Evolutionary conservation across 768 basidiomycete genomes (phyloP).

Genomic region (Collybia nuda): DNA sequence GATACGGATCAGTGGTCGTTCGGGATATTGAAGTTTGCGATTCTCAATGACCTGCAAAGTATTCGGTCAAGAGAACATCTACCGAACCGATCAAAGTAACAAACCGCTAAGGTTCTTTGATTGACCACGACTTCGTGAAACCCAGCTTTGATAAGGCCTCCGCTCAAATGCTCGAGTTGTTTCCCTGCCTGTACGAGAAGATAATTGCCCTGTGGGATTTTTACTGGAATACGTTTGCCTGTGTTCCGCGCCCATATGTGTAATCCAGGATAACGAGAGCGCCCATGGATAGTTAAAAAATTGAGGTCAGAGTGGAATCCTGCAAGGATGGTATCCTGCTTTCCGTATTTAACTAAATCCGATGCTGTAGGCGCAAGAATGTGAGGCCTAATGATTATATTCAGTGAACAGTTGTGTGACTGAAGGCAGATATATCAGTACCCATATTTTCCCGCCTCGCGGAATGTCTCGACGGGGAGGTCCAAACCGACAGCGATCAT

Average conservation of each 20-base stretch:
- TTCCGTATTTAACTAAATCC: slow-evolving; percentile 76
- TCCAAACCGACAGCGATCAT: slow-evolving; percentile 88
- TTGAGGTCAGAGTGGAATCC: slow-evolving; percentile 96
- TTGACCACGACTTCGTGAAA: slow-evolving; percentile 96
- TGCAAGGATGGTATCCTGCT: slow-evolving; percentile 82
- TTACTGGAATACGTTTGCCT: slow-evolving; percentile 86
- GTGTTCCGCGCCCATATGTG: slow-evolving; percentile 96
- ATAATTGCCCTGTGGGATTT: slow-evolving; percentile 78
- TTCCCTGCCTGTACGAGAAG: slow-evolving; percentile 95
- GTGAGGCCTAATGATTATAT: slow-evolving; percentile 52
- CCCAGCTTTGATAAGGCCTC: slow-evolving; percentile 87
- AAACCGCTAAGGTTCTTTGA: slow-evolving; percentile 68
- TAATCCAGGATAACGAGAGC: slow-evolving; percentile 82
- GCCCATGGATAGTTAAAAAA: slow-evolving; percentile 89
- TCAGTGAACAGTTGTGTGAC: background rate
- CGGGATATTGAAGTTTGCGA: slow-evolving; percentile 56
- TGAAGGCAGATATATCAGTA: slow-evolving; percentile 27
- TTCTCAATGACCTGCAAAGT: slow-evolving; percentile 56
- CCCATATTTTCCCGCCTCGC: slow-evolving; percentile 85
- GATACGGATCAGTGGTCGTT: slow-evolving; percentile 91
- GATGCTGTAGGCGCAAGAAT: slow-evolving; percentile 93
- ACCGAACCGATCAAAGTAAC: slow-evolving; percentile 14
- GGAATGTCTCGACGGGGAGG: slow-evolving; percentile 66
- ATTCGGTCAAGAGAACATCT: slow-evolving; percentile 1
- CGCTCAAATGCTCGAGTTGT: slow-evolving; percentile 86